Conservation (phyloP, 2,329 filamentous ascomycete genomes). For the Penicillium sp. region DNA sequence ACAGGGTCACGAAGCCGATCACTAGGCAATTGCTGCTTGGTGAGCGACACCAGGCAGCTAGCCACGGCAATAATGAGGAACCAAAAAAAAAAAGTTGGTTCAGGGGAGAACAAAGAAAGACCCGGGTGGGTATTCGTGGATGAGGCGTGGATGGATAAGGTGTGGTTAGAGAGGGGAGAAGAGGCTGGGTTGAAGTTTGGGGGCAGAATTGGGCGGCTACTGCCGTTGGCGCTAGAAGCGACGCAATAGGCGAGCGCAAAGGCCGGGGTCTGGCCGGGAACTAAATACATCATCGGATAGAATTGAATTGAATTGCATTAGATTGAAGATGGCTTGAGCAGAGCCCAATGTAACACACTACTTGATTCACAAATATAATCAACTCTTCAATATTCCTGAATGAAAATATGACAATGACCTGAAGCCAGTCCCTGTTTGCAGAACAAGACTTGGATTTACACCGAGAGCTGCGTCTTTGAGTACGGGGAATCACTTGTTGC, state of each 20-base stretch:
- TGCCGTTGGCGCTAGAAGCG: slow-evolving; percentile 6
- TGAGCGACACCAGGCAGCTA: slow-evolving; percentile 25
- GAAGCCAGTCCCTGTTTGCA: background rate
- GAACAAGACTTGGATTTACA: slow-evolving; percentile 13
- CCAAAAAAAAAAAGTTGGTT: background rate
- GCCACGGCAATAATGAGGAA: slow-evolving; percentile 16
- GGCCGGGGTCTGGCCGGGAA: background rate
- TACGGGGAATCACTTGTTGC: background rate
- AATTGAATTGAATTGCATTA: background rate
- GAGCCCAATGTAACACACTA: background rate
- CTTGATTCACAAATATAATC: no score
- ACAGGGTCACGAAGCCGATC: slow-evolving; percentile 11
- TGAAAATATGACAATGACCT: background rate
- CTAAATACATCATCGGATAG: background rate
- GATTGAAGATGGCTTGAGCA: no score
- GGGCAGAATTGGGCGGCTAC: slow-evolving; percentile 6
- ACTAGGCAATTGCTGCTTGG: slow-evolving; percentile 25
- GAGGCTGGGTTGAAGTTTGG: slow-evolving; percentile 26
- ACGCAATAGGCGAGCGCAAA: slow-evolving; percentile 6
- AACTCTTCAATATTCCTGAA: background rate
- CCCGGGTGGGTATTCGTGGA: background rate
- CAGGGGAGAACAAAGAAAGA: background rate
- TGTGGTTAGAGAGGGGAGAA: slow-evolving; percentile 11
- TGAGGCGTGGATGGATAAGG: background rate
- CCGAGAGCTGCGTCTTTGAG: slow-evolving; percentile 1